A percentile compares a stretch with the other conserved stretches of the same genome.
Evolutionary conservation across 75 land plant species (phyloP).

Genomic region (Sequoia sempervirens): DNA sequence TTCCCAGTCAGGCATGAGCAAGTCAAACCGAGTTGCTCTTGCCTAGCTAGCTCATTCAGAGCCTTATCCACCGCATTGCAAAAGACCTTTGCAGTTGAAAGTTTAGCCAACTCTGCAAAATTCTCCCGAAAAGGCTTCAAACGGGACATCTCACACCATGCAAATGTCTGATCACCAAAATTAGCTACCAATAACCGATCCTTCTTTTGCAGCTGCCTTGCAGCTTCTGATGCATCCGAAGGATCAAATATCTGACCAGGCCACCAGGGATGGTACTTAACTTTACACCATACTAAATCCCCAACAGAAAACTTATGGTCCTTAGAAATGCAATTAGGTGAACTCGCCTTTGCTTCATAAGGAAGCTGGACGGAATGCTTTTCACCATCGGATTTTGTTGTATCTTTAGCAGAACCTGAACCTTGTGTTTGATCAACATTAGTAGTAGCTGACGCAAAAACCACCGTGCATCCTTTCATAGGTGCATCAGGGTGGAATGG

Average conservation of each 20-base stretch:
- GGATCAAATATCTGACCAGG: slow-evolving; percentile 69
- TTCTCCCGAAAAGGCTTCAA: slow-evolving; percentile 43
- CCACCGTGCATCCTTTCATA: neutral
- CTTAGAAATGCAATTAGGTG: neutral
- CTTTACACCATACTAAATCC: slow-evolving; percentile 71
- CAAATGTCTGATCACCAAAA: slow-evolving; percentile 74
- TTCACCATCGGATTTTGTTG: neutral
- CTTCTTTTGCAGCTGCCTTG: slow-evolving; percentile 35
- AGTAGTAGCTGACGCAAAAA: neutral
- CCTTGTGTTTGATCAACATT: neutral
- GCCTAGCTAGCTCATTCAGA: slow-evolving; percentile 47
- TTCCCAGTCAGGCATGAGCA: slow-evolving; percentile 45
- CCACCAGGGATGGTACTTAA: slow-evolving; percentile 73
- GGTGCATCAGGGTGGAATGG: neutral
- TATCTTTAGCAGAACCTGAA: neutral
- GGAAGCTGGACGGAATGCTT: neutral
- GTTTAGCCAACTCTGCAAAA: slow-evolving; percentile 45
- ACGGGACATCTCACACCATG: slow-evolving; percentile 55
- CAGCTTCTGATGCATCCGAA: slow-evolving; percentile 55
- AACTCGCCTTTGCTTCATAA: neutral
- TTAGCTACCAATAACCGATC: slow-evolving; percentile 54
- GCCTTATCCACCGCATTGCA: slow-evolving; percentile 38
- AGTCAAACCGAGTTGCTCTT: slow-evolving; percentile 37
- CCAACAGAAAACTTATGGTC: slow-evolving; percentile 37
- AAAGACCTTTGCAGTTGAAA: slow-evolving; percentile 32